Evolutionary conservation across 495 filamentous ascomycete species (phyloP), one percentile per base, ranked within the genome.

Genomic region (Trichoderma orchidacearum): DNA sequence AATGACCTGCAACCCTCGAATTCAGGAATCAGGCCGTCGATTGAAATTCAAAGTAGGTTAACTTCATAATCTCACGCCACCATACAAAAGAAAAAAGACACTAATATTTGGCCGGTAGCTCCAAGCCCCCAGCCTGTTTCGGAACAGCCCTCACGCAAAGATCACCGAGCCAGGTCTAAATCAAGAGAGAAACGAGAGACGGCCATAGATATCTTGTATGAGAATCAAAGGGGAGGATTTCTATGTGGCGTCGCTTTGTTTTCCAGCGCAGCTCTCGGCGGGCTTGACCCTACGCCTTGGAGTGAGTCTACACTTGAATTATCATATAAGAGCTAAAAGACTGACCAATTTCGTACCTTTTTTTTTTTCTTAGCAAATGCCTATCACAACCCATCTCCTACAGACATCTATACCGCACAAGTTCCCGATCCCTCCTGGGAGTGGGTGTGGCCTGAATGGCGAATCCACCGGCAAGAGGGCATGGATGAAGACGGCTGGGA

Each of bases 401-500:
- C 94, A 58, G 81, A 93, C 64, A 94, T 95, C 58, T 80, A 84
- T 54, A 94, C 91, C 58, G 90, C 92, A 1, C 94, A 97, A 66
- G 75, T 94, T 2, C 93, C 94, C 0, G 94, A 97, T 66, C 94
- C 94, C 3, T 88, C 85, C 63, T 99, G 94, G 94, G 81, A 86
- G 68, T 98, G 93, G 93, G 85, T 80, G 4, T 99, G 93, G 94
- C 82, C 85, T 57, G 84, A 84, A 34, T 99, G 94, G 94, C 89
- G 87, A 60, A 83, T 96, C 23, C 91, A 99, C 64, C 89, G 90
- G 77, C 85, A 87, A 7, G 81, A 82, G n/a, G 83, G 87, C 59
- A 62, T 64, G 17, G 94, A 97, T 62, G 85, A 92, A 58, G 89
- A 95, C 59, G 94, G 94, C 2, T 99, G 94, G 94, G 80, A 91